phyloP scores from a whole-genome alignment of 1,139 yeast species.

The Zygosaccharomyces pseudobailii region DNA sequence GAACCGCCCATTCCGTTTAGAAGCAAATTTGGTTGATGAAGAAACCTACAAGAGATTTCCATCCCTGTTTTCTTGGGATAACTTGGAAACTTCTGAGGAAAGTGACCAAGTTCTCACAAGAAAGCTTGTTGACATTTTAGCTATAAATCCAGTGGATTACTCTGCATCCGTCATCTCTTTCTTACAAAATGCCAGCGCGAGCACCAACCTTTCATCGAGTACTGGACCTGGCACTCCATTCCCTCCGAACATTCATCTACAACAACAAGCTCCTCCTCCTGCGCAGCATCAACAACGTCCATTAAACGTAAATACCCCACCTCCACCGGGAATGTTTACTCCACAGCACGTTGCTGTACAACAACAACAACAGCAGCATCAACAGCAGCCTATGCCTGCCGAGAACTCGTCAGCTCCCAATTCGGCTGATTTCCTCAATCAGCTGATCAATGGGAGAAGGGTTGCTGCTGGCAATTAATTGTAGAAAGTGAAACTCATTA shows the following conservation, averaged over 20 bases:
- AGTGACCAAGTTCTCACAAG: conserved; percentile 28
- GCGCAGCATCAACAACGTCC: conserved; percentile 20
- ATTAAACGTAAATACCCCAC: conserved; percentile 35
- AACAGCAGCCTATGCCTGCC: conserved; percentile 13
- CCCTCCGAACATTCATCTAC: conserved; percentile 17
- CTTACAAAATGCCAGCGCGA: conserved; percentile 25
- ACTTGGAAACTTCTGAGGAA: conserved; percentile 26
- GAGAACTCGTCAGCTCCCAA: conserved; percentile 29
- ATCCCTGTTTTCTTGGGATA: conserved; percentile 41
- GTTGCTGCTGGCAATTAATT: conserved; percentile 33
- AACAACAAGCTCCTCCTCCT: conserved; percentile 17
- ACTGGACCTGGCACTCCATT: conserved; percentile 14
- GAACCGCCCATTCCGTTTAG: conserved; percentile 34
- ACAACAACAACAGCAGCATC: conserved; percentile 15
- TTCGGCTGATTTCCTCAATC: conserved; percentile 65
- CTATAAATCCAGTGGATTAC: conserved; percentile 34
- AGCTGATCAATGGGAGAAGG: conserved; percentile 65
- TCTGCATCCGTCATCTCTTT: conserved; percentile 31
- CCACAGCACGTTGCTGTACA: conserved; percentile 21
- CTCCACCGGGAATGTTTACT: conserved; percentile 46
- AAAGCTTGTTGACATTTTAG: conserved; percentile 33
- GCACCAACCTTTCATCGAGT: conserved; percentile 13
- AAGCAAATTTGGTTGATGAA: conserved; percentile 35
- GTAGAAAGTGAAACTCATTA: conserved; percentile 9
- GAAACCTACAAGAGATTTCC: conserved; percentile 37